Base-by-base conservation (phyloP, 352 stramenopile genomes). In the Globisporangium nunn region DNA sequence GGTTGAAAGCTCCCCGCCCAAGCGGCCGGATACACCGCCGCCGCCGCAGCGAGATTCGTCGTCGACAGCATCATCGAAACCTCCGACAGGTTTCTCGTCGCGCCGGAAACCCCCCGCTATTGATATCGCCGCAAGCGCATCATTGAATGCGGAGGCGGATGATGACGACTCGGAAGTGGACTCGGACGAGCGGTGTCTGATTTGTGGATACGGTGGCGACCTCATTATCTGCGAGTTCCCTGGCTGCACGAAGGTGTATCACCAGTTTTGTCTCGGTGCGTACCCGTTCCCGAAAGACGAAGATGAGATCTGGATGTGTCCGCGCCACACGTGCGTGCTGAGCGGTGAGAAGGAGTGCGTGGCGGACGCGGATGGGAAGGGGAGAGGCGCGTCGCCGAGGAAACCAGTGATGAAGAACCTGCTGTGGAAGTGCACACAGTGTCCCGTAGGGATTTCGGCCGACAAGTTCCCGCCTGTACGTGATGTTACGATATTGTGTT, bases 201-300 rank as follows among this genome's bases (percentile, higher is more conserved):
- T 95, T 15, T 95, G 85, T 56, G 75, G 78, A 6, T 90, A 90
- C 63, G 82, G 81, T 29, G 85, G 85, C 35, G 85, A 95, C 46
- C 53, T 95, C 4, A 81, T 93, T 28, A 75, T 95, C 12, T 95
- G 85, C 59, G 85, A 95, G 58, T 93, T 92, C 53, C 67, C 66
- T 41, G 72, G 64, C 0, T 95, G 85, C 55, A 85, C 81, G 11
- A 95, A 95, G 64, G 85, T 95, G 18, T 95, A 93, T 51, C 85
- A 95, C 55, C 82, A 91, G 61, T 91, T 91, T 63, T 95, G 85
- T 64, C 62, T 95, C 28, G 82, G 83, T 0, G 72, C 74, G 29
- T 93, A 83, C 57, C 75, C 83, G 7, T 92, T 91, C 45, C 81
- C 83, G 29, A 86, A 87, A 37, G 75, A 92, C 54, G 82, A 93